Evolutionary conservation across 345 rosid genomes (phyloP).

Genomic region (Cardamine occulta): DNA sequence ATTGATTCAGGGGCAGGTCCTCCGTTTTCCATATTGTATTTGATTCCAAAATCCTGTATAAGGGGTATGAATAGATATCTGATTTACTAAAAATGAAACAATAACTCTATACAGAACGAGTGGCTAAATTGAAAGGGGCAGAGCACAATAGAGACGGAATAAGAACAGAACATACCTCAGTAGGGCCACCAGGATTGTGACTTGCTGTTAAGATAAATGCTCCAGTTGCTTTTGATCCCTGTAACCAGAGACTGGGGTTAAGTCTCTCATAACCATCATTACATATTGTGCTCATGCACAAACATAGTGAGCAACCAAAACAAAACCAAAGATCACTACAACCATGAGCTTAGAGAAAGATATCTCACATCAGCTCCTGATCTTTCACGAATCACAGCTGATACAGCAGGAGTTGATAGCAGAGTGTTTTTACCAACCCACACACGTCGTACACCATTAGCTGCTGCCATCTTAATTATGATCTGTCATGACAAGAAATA

Average conservation of each 20-base stretch:
- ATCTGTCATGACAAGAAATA: slow-evolving; percentile 54
- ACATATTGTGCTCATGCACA: background rate
- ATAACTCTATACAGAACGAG: slow-evolving; percentile 2
- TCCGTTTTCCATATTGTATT: slow-evolving; percentile 99
- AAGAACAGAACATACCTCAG: slow-evolving; percentile 62
- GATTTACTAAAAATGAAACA: background rate
- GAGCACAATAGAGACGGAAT: slow-evolving; percentile 3
- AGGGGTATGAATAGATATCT: background rate
- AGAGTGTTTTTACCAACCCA: slow-evolving; percentile 97
- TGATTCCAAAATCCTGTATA: slow-evolving; percentile 94
- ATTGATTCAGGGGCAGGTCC: slow-evolving; percentile 99
- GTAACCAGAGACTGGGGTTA: slow-evolving; percentile 43
- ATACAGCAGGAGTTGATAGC: slow-evolving; percentile 99
- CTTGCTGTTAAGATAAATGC: slow-evolving; percentile 98
- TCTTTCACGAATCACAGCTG: slow-evolving; percentile 95
- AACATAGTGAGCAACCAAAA: slow-evolving; percentile 16
- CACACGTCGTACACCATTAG: slow-evolving; percentile 88
- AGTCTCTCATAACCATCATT: slow-evolving; percentile 29
- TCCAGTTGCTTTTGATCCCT: slow-evolving; percentile 96
- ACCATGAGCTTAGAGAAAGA: slow-evolving; percentile 1
- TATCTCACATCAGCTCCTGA: slow-evolving; percentile 84
- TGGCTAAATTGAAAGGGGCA: background rate
- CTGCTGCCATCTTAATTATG: slow-evolving; percentile 92
- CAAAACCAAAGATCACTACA: slow-evolving; percentile 16
- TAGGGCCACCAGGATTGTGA: slow-evolving; percentile 99